Conservation (phyloP, 2,329 filamentous ascomycete species). For the Fusarium domesticum region DNA sequence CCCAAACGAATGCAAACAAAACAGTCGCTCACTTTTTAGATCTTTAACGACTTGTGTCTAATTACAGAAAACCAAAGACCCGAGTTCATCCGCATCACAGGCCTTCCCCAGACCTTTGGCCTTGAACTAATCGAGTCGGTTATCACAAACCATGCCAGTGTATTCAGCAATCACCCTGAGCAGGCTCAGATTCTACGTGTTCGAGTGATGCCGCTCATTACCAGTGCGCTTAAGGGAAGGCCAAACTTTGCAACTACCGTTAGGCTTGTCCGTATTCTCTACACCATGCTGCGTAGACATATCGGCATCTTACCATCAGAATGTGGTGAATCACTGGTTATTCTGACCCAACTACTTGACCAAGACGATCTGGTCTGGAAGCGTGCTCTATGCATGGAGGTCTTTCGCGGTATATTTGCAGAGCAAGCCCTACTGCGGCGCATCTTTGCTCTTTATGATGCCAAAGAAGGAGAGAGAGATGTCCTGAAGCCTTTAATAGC, state of each 20-base stretch:
- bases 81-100: conserved; percentile 75
- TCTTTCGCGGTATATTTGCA: conserved; percentile 80
- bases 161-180: conserved; percentile 76
- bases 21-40: conserved; percentile 40
- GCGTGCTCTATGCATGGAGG: conserved; percentile 83
- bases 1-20: background rate
- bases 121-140: conserved; percentile 91
- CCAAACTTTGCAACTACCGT: conserved; percentile 79
- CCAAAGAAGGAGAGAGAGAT: conserved; percentile 65
- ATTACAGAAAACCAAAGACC: conserved; percentile 81
- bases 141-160: conserved; percentile 75
- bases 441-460: conserved; percentile 79
- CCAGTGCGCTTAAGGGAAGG: conserved; percentile 72
- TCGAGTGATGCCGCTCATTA: conserved; percentile 79
- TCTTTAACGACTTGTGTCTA: conserved; percentile 87
- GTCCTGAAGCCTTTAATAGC: conserved; percentile 81
- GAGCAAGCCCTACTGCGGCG: conserved; percentile 75
- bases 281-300: conserved; percentile 76
- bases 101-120: conserved; percentile 77
- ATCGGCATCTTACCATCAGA: conserved; percentile 71
- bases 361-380: conserved; percentile 85
- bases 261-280: conserved; percentile 76
- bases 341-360: conserved; percentile 83
- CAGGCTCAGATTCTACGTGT: conserved; percentile 74
- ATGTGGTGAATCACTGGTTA: conserved; percentile 76